Percentiles rank a stretch among this genome's conserved stretches.
Evolutionary conservation across 2,329 filamentous ascomycete species (phyloP).

Genomic region (Albophoma yamanashiensis): DNA sequence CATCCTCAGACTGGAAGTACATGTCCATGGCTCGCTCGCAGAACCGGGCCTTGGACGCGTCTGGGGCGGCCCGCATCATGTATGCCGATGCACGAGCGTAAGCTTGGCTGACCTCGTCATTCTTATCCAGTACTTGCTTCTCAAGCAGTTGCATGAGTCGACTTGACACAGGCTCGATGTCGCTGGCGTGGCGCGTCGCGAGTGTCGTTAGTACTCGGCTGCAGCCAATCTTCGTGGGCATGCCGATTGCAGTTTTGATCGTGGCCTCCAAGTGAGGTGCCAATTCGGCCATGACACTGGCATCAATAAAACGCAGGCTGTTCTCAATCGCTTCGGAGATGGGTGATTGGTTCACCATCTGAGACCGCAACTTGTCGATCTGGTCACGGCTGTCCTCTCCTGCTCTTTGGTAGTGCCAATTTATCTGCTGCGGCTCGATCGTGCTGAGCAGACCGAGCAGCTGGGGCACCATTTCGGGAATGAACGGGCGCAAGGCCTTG

Average conservation of each 20-base stretch:
- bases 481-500: slow-evolving; percentile 67
- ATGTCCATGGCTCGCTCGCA: slow-evolving; percentile 48
- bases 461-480: slow-evolving; percentile 70
- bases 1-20: slow-evolving; percentile 76
- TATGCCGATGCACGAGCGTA: slow-evolving; percentile 86
- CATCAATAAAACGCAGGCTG: slow-evolving; percentile 75
- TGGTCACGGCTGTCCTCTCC: slow-evolving; percentile 79
- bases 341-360: slow-evolving; percentile 73
- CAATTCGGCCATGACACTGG: slow-evolving; percentile 63
- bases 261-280: slow-evolving; percentile 63
- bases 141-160: slow-evolving; percentile 67
- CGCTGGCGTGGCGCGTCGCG: slow-evolving; percentile 64
- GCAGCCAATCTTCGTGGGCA: slow-evolving; percentile 90
- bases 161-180: slow-evolving; percentile 67
- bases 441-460: slow-evolving; percentile 76
- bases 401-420: slow-evolving; percentile 86
- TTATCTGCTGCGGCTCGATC: slow-evolving; percentile 79
- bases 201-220: slow-evolving; percentile 76
- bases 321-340: slow-evolving; percentile 89
- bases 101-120: slow-evolving; percentile 83
- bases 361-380: slow-evolving; percentile 78
- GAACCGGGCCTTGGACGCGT: slow-evolving; percentile 39
- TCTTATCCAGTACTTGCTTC: slow-evolving; percentile 78
- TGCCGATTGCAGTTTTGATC: slow-evolving; percentile 77
- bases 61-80: slow-evolving; percentile 51